A percentile compares a stretch with the other conserved stretches of the same genome.
Conservation (phyloP, 78 protist species). For the Tieghemostelium lacteum region DNA sequence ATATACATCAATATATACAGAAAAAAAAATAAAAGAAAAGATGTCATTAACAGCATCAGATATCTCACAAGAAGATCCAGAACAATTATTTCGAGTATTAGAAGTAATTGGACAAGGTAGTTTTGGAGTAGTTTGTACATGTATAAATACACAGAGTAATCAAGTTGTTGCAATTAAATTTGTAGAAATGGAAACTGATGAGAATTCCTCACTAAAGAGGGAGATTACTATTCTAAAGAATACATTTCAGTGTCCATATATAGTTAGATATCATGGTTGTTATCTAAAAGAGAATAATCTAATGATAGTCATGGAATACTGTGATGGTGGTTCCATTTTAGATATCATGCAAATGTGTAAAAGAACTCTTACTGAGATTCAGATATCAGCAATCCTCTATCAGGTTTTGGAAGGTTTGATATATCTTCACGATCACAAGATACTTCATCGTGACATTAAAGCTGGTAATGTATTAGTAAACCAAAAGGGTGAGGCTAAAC, state of each 20-base stretch:
- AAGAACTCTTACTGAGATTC: constrained; percentile 45
- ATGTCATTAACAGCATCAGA: constrained; percentile 25
- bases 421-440: constrained; percentile 82
- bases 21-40: neutral
- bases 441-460: constrained; percentile 86
- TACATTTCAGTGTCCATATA: constrained; percentile 60
- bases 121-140: constrained; percentile 82
- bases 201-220: constrained; percentile 56
- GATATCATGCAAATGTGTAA: constrained; percentile 81
- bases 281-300: constrained; percentile 77
- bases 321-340: constrained; percentile 80
- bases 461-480: constrained; percentile 85
- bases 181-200: constrained; percentile 80
- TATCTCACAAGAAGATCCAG: constrained; percentile 79
- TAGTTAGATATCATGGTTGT: constrained; percentile 84
- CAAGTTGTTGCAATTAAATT: constrained; percentile 78
- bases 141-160: constrained; percentile 67
- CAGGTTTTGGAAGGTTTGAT: constrained; percentile 80
- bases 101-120: constrained; percentile 84
- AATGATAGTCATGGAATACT: constrained; percentile 85
- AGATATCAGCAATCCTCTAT: constrained; percentile 58
- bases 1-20: too few species aligned
- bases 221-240: constrained; percentile 81
- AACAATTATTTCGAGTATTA: constrained; percentile 75
- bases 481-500: constrained; percentile 64